A percentile compares a stretch with the other conserved stretches of the same genome.
These are phyloP conservation scores for Chaetomium sp. DNA, from an alignment of 2,329 filamentous ascomycete species.

Conservation along the genomic window DNA sequence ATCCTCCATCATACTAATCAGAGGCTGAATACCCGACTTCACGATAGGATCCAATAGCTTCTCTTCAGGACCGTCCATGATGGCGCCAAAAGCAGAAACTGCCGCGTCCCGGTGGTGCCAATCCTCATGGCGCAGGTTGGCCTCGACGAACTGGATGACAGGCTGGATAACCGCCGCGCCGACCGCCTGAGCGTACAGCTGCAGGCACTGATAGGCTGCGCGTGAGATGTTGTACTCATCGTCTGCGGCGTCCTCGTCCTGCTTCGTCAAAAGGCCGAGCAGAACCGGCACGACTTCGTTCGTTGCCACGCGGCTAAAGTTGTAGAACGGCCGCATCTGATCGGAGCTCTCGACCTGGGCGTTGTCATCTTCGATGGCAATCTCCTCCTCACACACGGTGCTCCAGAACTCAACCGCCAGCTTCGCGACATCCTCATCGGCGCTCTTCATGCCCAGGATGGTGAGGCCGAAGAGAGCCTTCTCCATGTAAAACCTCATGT, in stretches of 20 bases:
- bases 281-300: conserved; percentile 93
- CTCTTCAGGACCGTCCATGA: conserved; percentile 97
- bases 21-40: conserved; percentile 88
- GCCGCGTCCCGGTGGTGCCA: conserved; percentile 96
- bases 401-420: conserved; percentile 99
- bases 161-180: conserved; percentile 80
- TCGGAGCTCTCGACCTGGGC: conserved; percentile 71
- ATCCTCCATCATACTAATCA: conserved; percentile 92
- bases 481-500: conserved; percentile 99
- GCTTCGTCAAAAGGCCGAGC: conserved; percentile 85
- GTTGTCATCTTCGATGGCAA: conserved; percentile 97
- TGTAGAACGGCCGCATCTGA: conserved; percentile 89
- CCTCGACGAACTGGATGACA: conserved; percentile 89
- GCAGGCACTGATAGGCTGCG: conserved; percentile 93
- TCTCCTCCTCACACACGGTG: conserved; percentile 99
- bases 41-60: conserved; percentile 90
- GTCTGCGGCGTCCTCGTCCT: conserved; percentile 94
- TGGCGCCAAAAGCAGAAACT: conserved; percentile 94
- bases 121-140: conserved; percentile 84
- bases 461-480: conserved; percentile 97
- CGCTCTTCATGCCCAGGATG: conserved; percentile 97
- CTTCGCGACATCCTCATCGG: conserved; percentile 97
- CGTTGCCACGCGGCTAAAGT: conserved; percentile 91
- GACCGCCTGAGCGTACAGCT: conserved; percentile 92
- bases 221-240: conserved; percentile 97